A percentile compares a stretch with the other conserved stretches of the same genome.
phyloP scores from a whole-genome alignment of 2,329 filamentous ascomycete genomes.

The Alternaria infectoria region DNA sequence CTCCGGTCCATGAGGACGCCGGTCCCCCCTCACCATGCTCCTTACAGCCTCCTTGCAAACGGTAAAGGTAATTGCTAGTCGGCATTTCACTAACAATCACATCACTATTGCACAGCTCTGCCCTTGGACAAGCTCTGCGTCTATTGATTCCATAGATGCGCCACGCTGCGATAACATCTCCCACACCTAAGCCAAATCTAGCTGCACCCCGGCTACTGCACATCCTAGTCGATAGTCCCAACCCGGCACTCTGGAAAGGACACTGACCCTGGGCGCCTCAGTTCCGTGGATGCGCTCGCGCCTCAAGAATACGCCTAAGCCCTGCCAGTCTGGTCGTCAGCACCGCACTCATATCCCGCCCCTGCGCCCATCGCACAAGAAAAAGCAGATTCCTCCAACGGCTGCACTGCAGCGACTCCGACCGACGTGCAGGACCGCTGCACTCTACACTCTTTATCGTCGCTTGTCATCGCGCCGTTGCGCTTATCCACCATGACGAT shows the following conservation, averaged over 20 bases:
- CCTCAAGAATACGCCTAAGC: slow-evolving; percentile 18
- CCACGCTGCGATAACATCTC: slow-evolving; percentile 14
- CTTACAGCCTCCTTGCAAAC: neutral
- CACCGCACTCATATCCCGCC: slow-evolving; percentile 11
- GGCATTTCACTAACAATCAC: neutral
- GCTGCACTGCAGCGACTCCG: slow-evolving; percentile 22
- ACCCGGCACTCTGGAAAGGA: slow-evolving; percentile 16
- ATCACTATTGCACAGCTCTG: neutral
- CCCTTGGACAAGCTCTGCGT: neutral
- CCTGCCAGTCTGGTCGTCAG: slow-evolving; percentile 14
- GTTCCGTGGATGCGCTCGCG: slow-evolving; percentile 9
- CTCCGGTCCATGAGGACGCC: neutral
- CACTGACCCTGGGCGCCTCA: slow-evolving; percentile 13
- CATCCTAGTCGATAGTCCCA: neutral
- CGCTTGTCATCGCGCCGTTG: slow-evolving; percentile 6
- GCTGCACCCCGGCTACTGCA: slow-evolving; percentile 7
- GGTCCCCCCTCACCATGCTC: neutral
- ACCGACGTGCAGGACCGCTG: slow-evolving; percentile 29
- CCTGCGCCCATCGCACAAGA: slow-evolving; percentile 1
- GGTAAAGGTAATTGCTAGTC: neutral
- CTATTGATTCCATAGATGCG: neutral
- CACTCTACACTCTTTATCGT: slow-evolving; percentile 11
- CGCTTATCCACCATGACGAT: slow-evolving; percentile 30
- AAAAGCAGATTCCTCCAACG: slow-evolving; percentile 7
- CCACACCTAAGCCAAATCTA: slow-evolving; percentile 10